A percentile compares a stretch with the other conserved stretches of the same genome.
phyloP scores from a whole-genome alignment of 805 yeast genomes.

The Candida sphagnicola region DNA sequence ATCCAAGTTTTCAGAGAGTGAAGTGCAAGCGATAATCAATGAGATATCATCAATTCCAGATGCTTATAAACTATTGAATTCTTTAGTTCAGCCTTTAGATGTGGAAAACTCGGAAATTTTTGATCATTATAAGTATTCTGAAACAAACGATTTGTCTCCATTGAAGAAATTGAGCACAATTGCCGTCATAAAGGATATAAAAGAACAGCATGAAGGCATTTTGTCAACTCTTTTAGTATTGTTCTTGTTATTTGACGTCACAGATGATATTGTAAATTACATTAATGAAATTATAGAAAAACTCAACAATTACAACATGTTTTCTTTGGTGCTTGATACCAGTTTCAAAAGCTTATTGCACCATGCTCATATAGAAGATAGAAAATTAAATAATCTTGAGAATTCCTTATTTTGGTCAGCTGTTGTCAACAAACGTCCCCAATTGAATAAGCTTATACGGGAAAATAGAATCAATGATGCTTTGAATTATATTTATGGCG shows the following conservation, averaged over 20 bases:
- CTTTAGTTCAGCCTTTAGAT: slow-evolving; percentile 14
- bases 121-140: neutral
- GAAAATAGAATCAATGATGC: slow-evolving; percentile 18
- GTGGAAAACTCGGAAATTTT: slow-evolving; percentile 5
- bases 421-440: slow-evolving; percentile 16
- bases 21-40: slow-evolving; percentile 15
- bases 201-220: slow-evolving; percentile 23
- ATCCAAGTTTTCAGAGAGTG: slow-evolving; percentile 22
- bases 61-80: slow-evolving; percentile 18
- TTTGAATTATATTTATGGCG: slow-evolving; percentile 22
- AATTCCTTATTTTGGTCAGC: slow-evolving; percentile 29
- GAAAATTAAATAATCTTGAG: slow-evolving; percentile 12
- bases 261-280: slow-evolving; percentile 20
- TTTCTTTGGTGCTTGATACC: slow-evolving; percentile 22
- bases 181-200: slow-evolving; percentile 25
- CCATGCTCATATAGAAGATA: slow-evolving; percentile 13
- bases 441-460: slow-evolving; percentile 15
- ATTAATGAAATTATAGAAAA: slow-evolving; percentile 19
- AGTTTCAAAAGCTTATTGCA: slow-evolving; percentile 13
- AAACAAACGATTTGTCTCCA: slow-evolving; percentile 13
- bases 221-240: slow-evolving; percentile 26
- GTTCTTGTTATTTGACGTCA: slow-evolving; percentile 30
- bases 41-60: slow-evolving; percentile 24
- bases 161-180: slow-evolving; percentile 21
- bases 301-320: slow-evolving; percentile 19